Conservation (phyloP, 768 basidiomycete genomes). For the Suillus sp. region DNA sequence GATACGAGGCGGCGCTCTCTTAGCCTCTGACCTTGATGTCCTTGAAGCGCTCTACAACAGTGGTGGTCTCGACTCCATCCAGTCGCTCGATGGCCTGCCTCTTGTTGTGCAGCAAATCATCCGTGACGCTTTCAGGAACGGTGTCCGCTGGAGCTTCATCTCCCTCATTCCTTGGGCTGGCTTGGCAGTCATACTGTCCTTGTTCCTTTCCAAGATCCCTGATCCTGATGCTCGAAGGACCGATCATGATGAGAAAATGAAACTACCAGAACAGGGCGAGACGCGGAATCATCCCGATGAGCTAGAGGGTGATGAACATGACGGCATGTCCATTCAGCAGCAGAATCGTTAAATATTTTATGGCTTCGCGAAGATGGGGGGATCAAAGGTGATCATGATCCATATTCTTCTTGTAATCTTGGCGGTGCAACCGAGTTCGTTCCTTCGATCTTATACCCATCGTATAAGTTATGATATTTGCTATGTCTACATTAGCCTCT, state of each 20-base stretch:
- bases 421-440: background rate
- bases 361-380: background rate
- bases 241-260: background rate
- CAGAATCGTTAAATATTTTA: background rate
- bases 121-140: conserved; percentile 43
- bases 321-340: background rate
- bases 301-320: background rate
- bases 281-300: background rate
- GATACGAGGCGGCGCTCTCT: conserved; percentile 32
- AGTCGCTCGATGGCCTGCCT: conserved; percentile 41
- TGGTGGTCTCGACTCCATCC: conserved; percentile 36
- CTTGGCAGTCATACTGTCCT: conserved; percentile 34
- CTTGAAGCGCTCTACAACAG: conserved; percentile 29
- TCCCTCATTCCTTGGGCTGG: conserved; percentile 51
- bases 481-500: background rate
- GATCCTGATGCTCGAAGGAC: conserved; percentile 24
- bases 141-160: conserved; percentile 46
- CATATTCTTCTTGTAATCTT: background rate
- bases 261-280: background rate
- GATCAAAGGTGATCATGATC: too few species aligned
- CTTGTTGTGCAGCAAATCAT: conserved; percentile 36
- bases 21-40: conserved; percentile 27
- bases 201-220: conserved; percentile 43
- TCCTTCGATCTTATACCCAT: background rate
- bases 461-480: background rate